Evolutionary conservation across 768 basidiomycete species (phyloP), one percentile per base, ranked within the genome.

Genomic region (Tulasnella sp.): DNA sequence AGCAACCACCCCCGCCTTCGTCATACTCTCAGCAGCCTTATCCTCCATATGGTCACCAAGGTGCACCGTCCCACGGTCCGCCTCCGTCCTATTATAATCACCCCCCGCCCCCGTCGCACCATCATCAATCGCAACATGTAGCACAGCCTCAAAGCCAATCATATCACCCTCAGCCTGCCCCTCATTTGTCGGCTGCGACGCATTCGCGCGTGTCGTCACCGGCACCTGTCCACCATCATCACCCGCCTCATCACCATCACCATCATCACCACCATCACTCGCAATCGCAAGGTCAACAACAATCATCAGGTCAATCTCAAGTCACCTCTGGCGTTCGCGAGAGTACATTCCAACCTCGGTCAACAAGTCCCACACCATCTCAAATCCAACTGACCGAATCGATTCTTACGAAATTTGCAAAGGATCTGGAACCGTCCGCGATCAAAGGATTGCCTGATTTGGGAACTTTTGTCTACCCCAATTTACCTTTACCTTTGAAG

Each of bases 391-490:
- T 42, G 10, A 42, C 49, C 20, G 49, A 39, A 31, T 27, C 19
- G 13, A 41, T 51, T 24, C 7, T 51, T 32, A 42, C 49, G 19
- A 25, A 39, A 10, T 51, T 51, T 16, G 49, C 49, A 8, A 24
- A 39, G 25, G 37, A 19, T 12, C 49, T 51, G 5, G 32, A 40
- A 41, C 39, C 49, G 7, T 29, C 29, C 32, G 40, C 29, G 20
- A 29, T 51, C 39, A 31, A 41, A 15, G 35, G 25, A 27, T 20
- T 51, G 22, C 54, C 54, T 24, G 20, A 45, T 19, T 24, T 56
- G 1, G 55, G 55, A 5, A 56, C 55, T 28, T 56, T 53, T 37
- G 55, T 56, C 4, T 56, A 54, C 33, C 55, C 55, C 15, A 47
- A 54, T 22, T 22, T 49, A 8, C 55, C 55, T 3, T 40, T 56